Evolutionary conservation across 2,329 filamentous ascomycete species (phyloP).

Genomic region (Amphichorda felina): DNA sequence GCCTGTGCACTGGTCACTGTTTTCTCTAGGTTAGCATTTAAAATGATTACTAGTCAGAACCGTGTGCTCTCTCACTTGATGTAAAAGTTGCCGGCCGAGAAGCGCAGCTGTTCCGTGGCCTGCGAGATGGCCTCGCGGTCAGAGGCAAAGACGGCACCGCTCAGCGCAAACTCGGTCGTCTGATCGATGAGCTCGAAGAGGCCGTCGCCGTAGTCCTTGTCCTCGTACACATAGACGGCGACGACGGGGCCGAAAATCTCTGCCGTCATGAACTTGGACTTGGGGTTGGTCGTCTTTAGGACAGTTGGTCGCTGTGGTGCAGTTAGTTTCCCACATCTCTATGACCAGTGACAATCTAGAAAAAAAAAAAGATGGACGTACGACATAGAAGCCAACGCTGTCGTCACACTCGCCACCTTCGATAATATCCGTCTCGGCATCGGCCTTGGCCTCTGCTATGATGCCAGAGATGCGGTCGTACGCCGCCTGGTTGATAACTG

Average conservation of each 20-base stretch:
- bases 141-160: constrained; percentile 57
- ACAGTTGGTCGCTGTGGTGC: constrained; percentile 37
- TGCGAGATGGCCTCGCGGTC: constrained; percentile 48
- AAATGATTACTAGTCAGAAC: no score
- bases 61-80: no score
- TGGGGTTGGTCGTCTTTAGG: constrained; percentile 22
- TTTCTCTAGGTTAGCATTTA: no score
- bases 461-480: constrained; percentile 31
- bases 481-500: constrained; percentile 34
- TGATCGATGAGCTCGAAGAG: background rate
- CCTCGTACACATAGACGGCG: constrained; percentile 33
- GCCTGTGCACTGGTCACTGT: constrained; percentile 52
- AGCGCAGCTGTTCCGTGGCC: constrained; percentile 52
- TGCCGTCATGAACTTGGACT: constrained; percentile 28
- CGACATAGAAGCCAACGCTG: constrained; percentile 29
- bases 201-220: constrained; percentile 15
- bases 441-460: constrained; percentile 30
- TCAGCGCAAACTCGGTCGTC: constrained; percentile 30
- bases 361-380: no score
- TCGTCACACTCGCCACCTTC: constrained; percentile 30
- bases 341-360: no score
- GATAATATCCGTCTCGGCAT: constrained; percentile 29
- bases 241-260: constrained; percentile 39
- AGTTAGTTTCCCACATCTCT: no score
- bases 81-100: constrained; percentile 66